phyloP scores from a whole-genome alignment of 768 basidiomycete species.

The Mycena indigotica region DNA sequence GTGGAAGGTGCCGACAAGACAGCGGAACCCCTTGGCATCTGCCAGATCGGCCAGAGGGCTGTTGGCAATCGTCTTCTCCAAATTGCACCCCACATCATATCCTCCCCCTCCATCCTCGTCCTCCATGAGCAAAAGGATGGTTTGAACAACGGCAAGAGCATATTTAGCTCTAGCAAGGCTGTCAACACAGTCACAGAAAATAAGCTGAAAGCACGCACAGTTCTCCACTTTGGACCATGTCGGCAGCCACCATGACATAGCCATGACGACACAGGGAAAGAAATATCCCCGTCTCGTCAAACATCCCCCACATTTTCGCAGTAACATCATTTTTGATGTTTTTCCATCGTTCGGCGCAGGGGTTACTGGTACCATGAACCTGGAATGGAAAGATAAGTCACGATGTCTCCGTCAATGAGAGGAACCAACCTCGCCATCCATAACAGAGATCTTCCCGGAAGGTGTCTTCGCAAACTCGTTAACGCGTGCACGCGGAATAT shows the following conservation, averaged over 20 bases:
- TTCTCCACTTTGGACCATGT: constrained; percentile 1
- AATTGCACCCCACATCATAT: constrained; percentile 11
- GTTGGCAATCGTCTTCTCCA: neutral
- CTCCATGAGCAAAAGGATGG: neutral
- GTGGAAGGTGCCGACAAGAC: neutral
- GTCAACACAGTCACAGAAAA: neutral
- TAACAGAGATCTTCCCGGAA: neutral
- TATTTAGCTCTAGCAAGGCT: neutral
- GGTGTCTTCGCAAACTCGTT: neutral
- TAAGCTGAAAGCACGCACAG: neutral
- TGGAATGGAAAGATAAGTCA: too few species aligned
- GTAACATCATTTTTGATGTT: constrained; percentile 11
- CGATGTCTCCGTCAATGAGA: too few species aligned
- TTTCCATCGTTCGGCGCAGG: constrained; percentile 14
- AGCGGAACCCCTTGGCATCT: neutral
- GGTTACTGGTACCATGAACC: too few species aligned
- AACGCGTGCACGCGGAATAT: neutral
- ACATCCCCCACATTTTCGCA: constrained; percentile 17
- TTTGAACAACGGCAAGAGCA: neutral
- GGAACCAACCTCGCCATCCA: neutral
- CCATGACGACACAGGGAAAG: constrained; percentile 10
- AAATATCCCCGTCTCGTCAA: constrained; percentile 21
- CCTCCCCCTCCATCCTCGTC: neutral
- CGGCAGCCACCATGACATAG: constrained; percentile 6
- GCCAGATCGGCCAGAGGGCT: neutral